Evolutionary conservation across 352 stramenopile species (phyloP).

Genomic region (Pythium dissotocum): DNA sequence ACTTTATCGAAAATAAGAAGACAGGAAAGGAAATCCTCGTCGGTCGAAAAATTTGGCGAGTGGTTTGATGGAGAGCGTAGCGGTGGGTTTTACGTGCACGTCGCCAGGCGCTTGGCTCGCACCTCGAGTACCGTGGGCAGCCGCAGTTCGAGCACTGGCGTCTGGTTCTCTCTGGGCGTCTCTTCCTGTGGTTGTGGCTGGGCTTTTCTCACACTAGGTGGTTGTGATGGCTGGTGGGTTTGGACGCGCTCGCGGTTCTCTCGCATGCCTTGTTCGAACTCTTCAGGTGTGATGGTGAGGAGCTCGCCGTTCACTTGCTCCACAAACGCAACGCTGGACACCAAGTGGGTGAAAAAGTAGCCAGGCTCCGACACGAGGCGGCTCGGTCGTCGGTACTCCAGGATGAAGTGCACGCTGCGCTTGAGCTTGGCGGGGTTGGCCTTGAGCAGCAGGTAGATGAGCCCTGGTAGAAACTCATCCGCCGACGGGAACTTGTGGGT

Average conservation of each 20-base stretch:
- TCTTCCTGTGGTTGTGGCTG: not conserved
- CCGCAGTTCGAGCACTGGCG: conserved; percentile 14
- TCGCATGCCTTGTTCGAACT: conserved; percentile 67
- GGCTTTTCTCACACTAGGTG: not conserved
- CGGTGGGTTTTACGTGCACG: not conserved
- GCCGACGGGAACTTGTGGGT: conserved; percentile 71
- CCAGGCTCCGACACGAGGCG: conserved; percentile 87
- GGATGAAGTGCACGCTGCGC: conserved; percentile 86
- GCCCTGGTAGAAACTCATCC: conserved; percentile 90
- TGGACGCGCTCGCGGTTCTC: conserved; percentile 36
- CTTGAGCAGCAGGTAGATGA: conserved; percentile 91
- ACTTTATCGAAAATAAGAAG: not conserved
- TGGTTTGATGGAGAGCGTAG: not conserved
- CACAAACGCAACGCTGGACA: conserved; percentile 78
- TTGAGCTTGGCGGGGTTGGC: conserved; percentile 83
- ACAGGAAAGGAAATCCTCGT: not conserved
- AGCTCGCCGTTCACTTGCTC: conserved; percentile 71
- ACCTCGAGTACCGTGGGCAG: conserved; percentile 44
- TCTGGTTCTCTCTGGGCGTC: not conserved
- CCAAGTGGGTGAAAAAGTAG: conserved; percentile 93
- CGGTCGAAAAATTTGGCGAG: not conserved
- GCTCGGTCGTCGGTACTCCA: conserved; percentile 70
- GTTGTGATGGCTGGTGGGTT: not conserved
- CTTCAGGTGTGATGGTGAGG: conserved; percentile 70
- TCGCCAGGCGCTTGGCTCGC: conserved; percentile 37